Conservation (phyloP, 345 rosid species). For the Passiflora organensis region DNA sequence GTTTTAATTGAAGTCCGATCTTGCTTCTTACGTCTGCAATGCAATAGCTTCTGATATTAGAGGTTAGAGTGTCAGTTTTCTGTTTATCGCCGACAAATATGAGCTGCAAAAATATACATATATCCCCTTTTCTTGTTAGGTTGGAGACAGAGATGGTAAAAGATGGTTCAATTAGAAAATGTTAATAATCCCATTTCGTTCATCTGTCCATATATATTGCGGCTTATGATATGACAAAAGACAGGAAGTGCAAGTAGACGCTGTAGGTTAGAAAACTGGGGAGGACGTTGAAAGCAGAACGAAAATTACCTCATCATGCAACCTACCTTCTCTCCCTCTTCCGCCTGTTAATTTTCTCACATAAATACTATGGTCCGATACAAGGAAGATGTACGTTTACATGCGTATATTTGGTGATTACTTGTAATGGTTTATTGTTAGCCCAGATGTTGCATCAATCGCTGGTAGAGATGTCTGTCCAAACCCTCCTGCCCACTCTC, state of each 20-base stretch:
- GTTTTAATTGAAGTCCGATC: too few relatives aligned
- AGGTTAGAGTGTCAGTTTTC: too few relatives aligned
- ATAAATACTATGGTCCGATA: not conserved
- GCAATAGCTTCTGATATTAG: too few relatives aligned
- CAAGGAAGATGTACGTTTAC: not conserved
- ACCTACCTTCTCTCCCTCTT: conserved; percentile 30
- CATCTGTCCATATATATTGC: too few relatives aligned
- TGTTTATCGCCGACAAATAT: too few relatives aligned
- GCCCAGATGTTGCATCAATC: conserved; percentile 69
- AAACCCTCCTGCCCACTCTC: conserved; percentile 23
- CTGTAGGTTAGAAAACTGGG: conserved; percentile 56
- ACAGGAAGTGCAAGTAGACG: conserved; percentile 29
- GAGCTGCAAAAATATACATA: too few relatives aligned
- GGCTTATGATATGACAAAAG: too few relatives aligned
- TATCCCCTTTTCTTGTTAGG: too few relatives aligned
- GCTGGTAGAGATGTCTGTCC: conserved; percentile 19
- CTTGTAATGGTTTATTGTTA: conserved; percentile 60
- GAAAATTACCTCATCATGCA: conserved; percentile 60
- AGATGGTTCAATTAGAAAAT: too few relatives aligned
- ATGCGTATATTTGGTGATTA: conserved; percentile 25
- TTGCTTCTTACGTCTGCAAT: too few relatives aligned
- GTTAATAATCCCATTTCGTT: too few relatives aligned
- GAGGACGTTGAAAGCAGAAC: conserved; percentile 76
- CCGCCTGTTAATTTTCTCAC: not conserved
- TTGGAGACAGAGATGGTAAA: too few relatives aligned